Evolutionary conservation across 2,329 filamentous ascomycete species (phyloP), one percentile per base, ranked within the genome.

Genomic region (Plectosphaerella plurivora): DNA sequence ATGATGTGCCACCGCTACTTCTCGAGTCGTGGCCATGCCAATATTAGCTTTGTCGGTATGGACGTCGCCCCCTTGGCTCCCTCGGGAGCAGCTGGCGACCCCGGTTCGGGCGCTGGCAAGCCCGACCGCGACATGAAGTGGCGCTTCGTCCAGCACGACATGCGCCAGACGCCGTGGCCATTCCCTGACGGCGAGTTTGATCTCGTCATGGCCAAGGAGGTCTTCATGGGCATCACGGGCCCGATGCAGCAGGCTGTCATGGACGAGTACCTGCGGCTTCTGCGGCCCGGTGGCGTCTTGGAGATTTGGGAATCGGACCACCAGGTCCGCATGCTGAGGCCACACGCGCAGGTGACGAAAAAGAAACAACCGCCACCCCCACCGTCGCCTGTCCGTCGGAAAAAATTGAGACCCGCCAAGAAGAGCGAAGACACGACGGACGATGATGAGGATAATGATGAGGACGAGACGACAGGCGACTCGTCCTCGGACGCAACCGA

Each of bases 251-350:
- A 83, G 49, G 35, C 57, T 5, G 67, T 82, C 24, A 74, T 84
- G 53, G 87, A 89, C 58, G 91, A 97, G 64, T 87, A 86, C 56
- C 73, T 93, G 45, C 87, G 92, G 16, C 72, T 96, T 12, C 74
- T 96, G 36, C 84, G 81, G 58, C 86, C 88, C 0, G 91, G 89
- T 15, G 93, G 93, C 5, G 83, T 84, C 2, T 64, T 97, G 24
- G 93, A 97, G 65, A 78, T 95, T 15, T 97, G 92, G 92, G 92
- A 96, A 58, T 87, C 87, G 5, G 92, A 97, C 69, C 84, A 91
- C 64, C 81, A 87, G 12, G 83, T 96, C 57, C 87, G 92, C 59
- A 92, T 91, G 67, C 77, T 97, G 25, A 78, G 90, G 49, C 89
- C 90, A 3, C 89, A 94, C 65, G 83, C 88, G 2, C 84, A 86